Conservation (phyloP, 2,329 filamentous ascomycete species). For the Colletotrichum aenigma region DNA sequence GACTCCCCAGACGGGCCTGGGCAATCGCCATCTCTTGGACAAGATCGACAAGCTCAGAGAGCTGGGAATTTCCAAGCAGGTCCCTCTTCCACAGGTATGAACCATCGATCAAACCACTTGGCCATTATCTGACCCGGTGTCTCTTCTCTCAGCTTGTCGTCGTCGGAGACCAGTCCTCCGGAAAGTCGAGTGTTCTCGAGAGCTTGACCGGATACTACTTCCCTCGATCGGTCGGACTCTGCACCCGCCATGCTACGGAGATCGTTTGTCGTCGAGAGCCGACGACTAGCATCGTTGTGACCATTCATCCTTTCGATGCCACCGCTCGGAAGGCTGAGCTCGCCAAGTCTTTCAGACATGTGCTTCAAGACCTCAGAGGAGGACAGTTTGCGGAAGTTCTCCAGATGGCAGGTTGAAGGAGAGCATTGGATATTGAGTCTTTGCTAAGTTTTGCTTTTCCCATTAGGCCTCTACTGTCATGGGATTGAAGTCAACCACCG, state of each 20-base stretch:
- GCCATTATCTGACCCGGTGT: no score
- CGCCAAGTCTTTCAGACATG: slow-evolving; percentile 62
- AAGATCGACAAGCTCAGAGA: slow-evolving; percentile 35
- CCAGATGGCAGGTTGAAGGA: slow-evolving; percentile 30
- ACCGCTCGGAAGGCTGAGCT: not conserved
- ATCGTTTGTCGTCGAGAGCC: slow-evolving; percentile 46
- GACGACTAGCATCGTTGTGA: slow-evolving; percentile 38
- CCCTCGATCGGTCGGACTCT: slow-evolving; percentile 46
- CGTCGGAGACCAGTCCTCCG: slow-evolving; percentile 84
- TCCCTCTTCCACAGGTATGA: slow-evolving; percentile 24
- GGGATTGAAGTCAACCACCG: not conserved
- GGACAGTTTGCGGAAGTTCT: slow-evolving; percentile 1
- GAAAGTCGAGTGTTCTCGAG: slow-evolving; percentile 85
- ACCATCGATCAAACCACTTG: slow-evolving; percentile 18
- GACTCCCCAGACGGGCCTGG: not conserved
- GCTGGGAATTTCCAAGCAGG: slow-evolving; percentile 39
- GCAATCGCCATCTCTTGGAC: slow-evolving; percentile 15
- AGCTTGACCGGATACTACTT: slow-evolving; percentile 58
- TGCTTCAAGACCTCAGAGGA: slow-evolving; percentile 76
- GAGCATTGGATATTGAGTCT: slow-evolving; percentile 28
- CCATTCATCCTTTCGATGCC: slow-evolving; percentile 40
- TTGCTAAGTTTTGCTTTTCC: not conserved
- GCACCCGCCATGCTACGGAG: slow-evolving; percentile 54
- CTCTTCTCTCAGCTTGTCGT: slow-evolving; percentile 69
- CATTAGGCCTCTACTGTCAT: slow-evolving; percentile 1